phyloP scores from a whole-genome alignment of 768 basidiomycete species.

The Rhodotorula diobovata region DNA sequence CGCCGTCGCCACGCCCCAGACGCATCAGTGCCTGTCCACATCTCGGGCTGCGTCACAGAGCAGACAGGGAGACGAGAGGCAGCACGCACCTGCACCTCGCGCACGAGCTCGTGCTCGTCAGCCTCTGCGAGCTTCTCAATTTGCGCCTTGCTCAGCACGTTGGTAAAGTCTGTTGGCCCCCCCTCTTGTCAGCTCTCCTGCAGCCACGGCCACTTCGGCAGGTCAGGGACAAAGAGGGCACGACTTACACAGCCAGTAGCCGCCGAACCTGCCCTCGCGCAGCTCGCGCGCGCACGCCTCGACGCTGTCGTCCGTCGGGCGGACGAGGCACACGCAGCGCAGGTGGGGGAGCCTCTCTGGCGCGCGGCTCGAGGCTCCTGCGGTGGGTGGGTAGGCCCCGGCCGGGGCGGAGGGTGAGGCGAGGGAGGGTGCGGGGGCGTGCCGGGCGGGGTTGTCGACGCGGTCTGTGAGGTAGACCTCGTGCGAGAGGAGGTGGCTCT shows the following conservation, averaged over 20 bases:
- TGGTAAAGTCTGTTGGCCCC: slow-evolving; percentile 75
- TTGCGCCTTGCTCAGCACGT: slow-evolving; percentile 75
- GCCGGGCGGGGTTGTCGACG: slow-evolving; percentile 71
- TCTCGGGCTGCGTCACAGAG: too few relatives aligned
- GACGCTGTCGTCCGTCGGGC: slow-evolving; percentile 74
- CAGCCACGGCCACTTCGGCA: not conserved
- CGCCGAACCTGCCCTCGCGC: slow-evolving; percentile 85
- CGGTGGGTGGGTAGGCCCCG: slow-evolving; percentile 3
- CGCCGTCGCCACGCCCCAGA: too few relatives aligned
- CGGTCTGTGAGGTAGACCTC: slow-evolving; percentile 97
- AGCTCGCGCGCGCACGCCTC: slow-evolving; percentile 78
- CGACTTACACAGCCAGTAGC: slow-evolving; percentile 94
- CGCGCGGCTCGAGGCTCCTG: slow-evolving; percentile 47
- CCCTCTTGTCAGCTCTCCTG: not conserved
- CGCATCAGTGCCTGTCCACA: too few relatives aligned
- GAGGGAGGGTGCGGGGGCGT: not conserved
- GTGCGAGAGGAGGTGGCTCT: slow-evolving; percentile 84
- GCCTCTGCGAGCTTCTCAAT: slow-evolving; percentile 90
- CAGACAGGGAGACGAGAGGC: not conserved
- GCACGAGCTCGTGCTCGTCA: slow-evolving; percentile 93
- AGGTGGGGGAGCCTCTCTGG: slow-evolving; percentile 91
- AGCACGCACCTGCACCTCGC: slow-evolving; percentile 80
- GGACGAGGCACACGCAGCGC: slow-evolving; percentile 92
- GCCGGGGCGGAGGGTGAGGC: not conserved
- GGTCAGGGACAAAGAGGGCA: slow-evolving; percentile 51